Base-by-base conservation (phyloP, 805 yeast species). In the Candida ascalaphidarum region DNA sequence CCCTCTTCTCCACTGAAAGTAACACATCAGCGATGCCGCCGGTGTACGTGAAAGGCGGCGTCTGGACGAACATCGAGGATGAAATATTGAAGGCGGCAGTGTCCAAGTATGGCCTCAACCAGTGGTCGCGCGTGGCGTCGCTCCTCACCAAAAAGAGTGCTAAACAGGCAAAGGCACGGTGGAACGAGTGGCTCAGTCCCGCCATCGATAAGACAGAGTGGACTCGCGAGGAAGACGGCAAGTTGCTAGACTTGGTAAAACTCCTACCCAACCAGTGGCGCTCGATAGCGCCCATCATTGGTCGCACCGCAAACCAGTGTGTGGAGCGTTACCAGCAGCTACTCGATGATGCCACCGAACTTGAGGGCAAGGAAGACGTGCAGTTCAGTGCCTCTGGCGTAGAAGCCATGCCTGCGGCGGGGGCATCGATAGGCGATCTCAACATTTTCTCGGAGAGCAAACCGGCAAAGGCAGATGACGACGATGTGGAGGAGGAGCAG, bases 251-350 rank as follows among this genome's bases (percentile, higher is more conserved):
- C 19, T 44, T 85, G 34, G 86, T 82, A 0, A 70, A 73, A 40
- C 52, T 76, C 19, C 57, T 88, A 40, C 96, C 97, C 2, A 85
- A 88, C 36, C 96, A 88, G 55, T 89, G 98, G 98, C 70, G 94
- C 25, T 75, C 92, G 1, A 82, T 92, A n/a, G 81, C 94, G 1
- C 73, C 82, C 5, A 51, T 77, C 7, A 60, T 88, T 50, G 86
- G 88, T 1, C 61, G 96, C 34, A 83, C 96, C 1, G 89, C 95
- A 0, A 77, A 83, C 10, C 81, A 81, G 34, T 84, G 95, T 52
- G 73, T 84, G 7, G 94, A 85, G 39, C 59, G 96, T 31, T 89
- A 85, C 48, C 94, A 83, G 46, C 66, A 62, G 37, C 59, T 86
- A 13, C 48, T 86, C 11, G 78, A 74, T 28, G 78, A 70, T 27